Evolutionary conservation across 371 early-diverging fungal species (phyloP), one percentile per base, ranked within the genome.

Genomic region (Lichtheimia corymbifera): DNA sequence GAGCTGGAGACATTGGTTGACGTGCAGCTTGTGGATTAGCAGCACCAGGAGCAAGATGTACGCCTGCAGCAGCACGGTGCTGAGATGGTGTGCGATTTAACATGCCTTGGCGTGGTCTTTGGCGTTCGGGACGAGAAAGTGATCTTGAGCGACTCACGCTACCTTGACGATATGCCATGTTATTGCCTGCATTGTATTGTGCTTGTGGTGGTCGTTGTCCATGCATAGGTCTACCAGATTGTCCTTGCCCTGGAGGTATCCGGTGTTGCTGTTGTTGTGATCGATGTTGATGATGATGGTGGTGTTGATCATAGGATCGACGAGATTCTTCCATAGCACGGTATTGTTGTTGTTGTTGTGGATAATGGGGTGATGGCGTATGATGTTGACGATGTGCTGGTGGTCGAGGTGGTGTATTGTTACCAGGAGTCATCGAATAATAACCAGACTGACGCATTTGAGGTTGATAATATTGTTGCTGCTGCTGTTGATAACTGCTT

Each of bases 61-160:
- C 52, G 40, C 60, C 60, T n/a, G 52, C 63, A 17, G 54, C 54
- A 30, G 50, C 35, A 27, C 66, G 66, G 40, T 58, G 70, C 30
- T 74, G 72, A 17, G 79, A 76, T 14, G 76, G 76, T 22, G 76
- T 55, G 5, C 80, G 73, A 28, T 52, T 52, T 52, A 80, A 61
- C 72, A 80, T 71, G 50, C 77, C 77, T 30, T 66, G 73, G 50
- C 72, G 63, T 25, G 80, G 80, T 59, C 80, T 58, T 51, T 80
- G 80, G 35, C 80, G 62, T 59, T 80, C 80, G 7, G 80, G 80
- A 25, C 80, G 70, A 49, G 80, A 75, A 11, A 80, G 59, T 0
- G 80, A 80, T 43, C 74, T 59, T 11, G 80, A 71, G 6, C 77
- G 68, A 43, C 72, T 70, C 47, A 80, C 65, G 58, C 60, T 62